Conservation (phyloP, 1,139 yeast species). For the Suhomyces bokatorum region DNA sequence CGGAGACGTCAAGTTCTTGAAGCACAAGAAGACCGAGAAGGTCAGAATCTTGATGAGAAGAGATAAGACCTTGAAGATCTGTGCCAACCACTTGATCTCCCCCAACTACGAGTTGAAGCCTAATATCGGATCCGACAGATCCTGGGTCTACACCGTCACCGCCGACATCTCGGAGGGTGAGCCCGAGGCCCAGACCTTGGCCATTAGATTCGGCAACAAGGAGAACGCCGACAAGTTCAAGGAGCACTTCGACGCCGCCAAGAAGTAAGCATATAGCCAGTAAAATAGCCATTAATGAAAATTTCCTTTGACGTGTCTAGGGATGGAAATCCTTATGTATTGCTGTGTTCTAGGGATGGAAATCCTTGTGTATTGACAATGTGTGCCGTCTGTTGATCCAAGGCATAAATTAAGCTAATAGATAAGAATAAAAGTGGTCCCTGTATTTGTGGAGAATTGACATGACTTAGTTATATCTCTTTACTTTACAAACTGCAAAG, state of each 20-base stretch:
- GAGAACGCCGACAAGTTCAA: conserved; percentile 97
- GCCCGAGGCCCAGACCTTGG: conserved; percentile 94
- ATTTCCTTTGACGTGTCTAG: too few species aligned
- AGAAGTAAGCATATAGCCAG: conserved; percentile 32
- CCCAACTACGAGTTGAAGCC: conserved; percentile 86
- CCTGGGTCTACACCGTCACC: conserved; percentile 95
- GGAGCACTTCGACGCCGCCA: conserved; percentile 85
- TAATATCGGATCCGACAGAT: conserved; percentile 95
- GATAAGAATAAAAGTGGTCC: too few species aligned
- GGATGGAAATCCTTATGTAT: too few species aligned
- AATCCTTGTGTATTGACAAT: too few species aligned
- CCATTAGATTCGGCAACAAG: conserved; percentile 94
- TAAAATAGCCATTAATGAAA: neutral
- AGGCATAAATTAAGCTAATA: too few species aligned
- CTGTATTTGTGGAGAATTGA: too few species aligned
- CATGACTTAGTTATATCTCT: too few species aligned
- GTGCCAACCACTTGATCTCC: conserved; percentile 92
- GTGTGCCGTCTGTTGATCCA: too few species aligned
- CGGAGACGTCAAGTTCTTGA: conserved; percentile 93
- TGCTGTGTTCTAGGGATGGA: too few species aligned
- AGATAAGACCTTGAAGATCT: conserved; percentile 95
- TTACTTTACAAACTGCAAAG: too few species aligned
- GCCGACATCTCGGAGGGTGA: conserved; percentile 96
- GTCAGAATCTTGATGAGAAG: conserved; percentile 96
- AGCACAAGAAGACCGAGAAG: conserved; percentile 79